Base-by-base conservation (phyloP, 495 filamentous ascomycete species). In the Penicillium manginii region DNA sequence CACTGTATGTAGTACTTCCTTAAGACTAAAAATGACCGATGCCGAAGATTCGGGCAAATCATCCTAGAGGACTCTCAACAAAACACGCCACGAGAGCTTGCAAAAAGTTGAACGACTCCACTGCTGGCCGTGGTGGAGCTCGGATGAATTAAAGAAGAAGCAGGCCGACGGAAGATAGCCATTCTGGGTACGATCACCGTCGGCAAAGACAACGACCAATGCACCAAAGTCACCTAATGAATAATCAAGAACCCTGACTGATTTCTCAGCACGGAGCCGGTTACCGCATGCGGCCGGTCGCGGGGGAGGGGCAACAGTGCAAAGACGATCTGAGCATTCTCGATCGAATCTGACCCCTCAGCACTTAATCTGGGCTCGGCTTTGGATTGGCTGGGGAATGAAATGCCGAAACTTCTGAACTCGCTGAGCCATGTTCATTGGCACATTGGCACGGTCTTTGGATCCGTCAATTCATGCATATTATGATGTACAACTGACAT, bases 181-280 rank as follows among this genome's bases (percentile, higher is more conserved):
- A 62, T 64, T 71, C 63, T 67, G 40, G 73, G 73, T 51, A 73
- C 53, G 60, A 69, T 23, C 42, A 63, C 73, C 71, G 67, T 47
- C 35, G 21, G 18, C 45, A 35, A 48, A 47, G 3, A 21, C 48
- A 21, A 21, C 3, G n/a, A 47, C 22, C 21, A 45, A 45, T 29
- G 45, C 45, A n/a, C n/a, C n/a, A n/a, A n/a, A n/a, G n/a, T n/a
- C n/a, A n/a, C 40, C 45, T 47, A 37, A 37, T 37, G 12, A 37
- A 45, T 29, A 29, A 45, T 19, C 17, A 21, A 45, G 17, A 45
- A 45, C 9, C 9, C n/a, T 45, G 40, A 21, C 51, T 54, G 58
- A 60, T 65, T 65, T 61, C 55, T 61, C 58, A 61, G 48, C 62
- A 64, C 58, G 62, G 58, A 61, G 58, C 21, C 15, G 29, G 22